A percentile compares a stretch with the other conserved stretches of the same genome.
Conservation (phyloP, 768 basidiomycete species). For the Termitomyces sp. region DNA sequence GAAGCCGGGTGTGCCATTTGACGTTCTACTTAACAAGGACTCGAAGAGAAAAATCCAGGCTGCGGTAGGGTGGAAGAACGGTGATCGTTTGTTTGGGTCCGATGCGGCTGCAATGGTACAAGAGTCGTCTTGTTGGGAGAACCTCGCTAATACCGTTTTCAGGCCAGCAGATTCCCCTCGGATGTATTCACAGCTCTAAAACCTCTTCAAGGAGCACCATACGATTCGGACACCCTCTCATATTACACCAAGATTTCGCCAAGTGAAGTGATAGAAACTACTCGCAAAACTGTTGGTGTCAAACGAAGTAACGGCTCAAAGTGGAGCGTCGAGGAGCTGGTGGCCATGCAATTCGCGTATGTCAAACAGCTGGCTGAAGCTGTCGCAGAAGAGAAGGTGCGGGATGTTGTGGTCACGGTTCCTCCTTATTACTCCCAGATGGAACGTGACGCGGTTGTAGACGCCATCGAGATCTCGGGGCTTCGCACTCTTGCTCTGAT, state of each 20-base stretch:
- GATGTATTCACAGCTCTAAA: constrained; percentile 89
- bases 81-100: constrained; percentile 83
- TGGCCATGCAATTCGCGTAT: constrained; percentile 93
- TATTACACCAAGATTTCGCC: constrained; percentile 60
- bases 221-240: constrained; percentile 53
- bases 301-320: constrained; percentile 59
- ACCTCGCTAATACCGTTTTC: constrained; percentile 5
- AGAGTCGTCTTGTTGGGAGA: constrained; percentile 12
- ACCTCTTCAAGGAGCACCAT: constrained; percentile 72
- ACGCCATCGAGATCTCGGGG: constrained; percentile 91
- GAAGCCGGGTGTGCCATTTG: constrained; percentile 93
- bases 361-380: constrained; percentile 85
- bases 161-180: constrained; percentile 91
- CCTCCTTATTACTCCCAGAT: constrained; percentile 89
- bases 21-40: constrained; percentile 94
- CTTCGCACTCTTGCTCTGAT: constrained; percentile 80
- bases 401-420: constrained; percentile 85
- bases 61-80: constrained; percentile 88
- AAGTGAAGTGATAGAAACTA: constrained; percentile 49
- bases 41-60: constrained; percentile 95
- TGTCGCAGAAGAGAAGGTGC: constrained; percentile 71
- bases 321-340: constrained; percentile 87
- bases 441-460: constrained; percentile 88
- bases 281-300: constrained; percentile 61
- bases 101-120: constrained; percentile 89